Percentiles rank a stretch among this genome's conserved stretches.
phyloP scores from a whole-genome alignment of 768 basidiomycete species.

The Termitomyces sp. region DNA sequence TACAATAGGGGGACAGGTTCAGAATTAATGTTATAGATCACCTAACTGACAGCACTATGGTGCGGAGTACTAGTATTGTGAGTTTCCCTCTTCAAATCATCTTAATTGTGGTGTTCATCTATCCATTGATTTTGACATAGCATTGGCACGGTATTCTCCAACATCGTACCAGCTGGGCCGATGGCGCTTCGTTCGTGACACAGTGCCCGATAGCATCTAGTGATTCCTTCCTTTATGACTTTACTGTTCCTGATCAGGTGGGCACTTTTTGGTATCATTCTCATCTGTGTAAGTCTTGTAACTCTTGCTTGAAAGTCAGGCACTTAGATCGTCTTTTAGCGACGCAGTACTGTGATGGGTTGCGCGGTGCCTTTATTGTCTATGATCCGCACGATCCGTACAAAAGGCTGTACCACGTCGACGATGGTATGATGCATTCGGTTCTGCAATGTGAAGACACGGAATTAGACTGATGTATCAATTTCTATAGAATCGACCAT shows the following conservation, averaged over 20 bases:
- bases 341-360: constrained; percentile 47
- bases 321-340: constrained; percentile 8
- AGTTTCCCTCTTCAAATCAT: not conserved
- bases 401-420: constrained; percentile 21
- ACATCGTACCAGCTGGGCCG: constrained; percentile 5
- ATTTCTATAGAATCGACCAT: constrained; percentile 33
- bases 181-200: constrained; percentile 23
- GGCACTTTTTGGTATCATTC: constrained; percentile 29
- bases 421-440: constrained; percentile 11
- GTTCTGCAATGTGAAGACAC: not conserved
- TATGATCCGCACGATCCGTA: constrained; percentile 35
- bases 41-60: constrained; percentile 20
- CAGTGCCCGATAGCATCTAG: constrained; percentile 39
- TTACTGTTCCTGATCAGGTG: constrained; percentile 20
- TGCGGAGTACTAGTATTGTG: constrained; percentile 20
- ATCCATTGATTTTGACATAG: not conserved
- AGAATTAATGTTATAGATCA: constrained; percentile 20
- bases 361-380: constrained; percentile 32
- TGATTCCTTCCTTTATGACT: constrained; percentile 34
- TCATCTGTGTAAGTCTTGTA: constrained; percentile 18
- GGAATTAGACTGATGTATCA: not conserved
- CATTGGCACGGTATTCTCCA: constrained; percentile 13
- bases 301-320: too few relatives aligned
- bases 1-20: constrained; percentile 18
- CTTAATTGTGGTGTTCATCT: not conserved